Evolutionary conservation across 306 rosid species (phyloP).

Genomic region (Cicer chorassanicum): DNA sequence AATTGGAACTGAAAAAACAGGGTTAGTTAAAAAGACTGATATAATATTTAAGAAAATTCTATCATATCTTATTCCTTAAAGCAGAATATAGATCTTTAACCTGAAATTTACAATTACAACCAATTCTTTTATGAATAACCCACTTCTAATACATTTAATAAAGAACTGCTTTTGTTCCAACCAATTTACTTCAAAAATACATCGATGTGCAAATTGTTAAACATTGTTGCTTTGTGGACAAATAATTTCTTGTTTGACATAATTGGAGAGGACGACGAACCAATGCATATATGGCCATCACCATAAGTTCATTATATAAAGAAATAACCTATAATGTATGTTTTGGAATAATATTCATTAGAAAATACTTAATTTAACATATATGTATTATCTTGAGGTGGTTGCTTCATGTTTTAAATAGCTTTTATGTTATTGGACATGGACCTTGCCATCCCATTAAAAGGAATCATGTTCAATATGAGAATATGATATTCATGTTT

Average conservation of each 20-base stretch:
- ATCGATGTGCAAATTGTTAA: background rate
- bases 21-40: background rate
- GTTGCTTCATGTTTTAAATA: conserved; percentile 5
- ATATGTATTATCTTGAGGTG: background rate
- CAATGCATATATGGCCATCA: too few species aligned
- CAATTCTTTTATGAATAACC: too few species aligned
- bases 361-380: background rate
- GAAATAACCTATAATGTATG: too few species aligned
- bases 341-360: background rate
- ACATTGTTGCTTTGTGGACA: background rate
- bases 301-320: too few species aligned
- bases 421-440: background rate
- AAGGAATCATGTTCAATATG: background rate
- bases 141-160: background rate
- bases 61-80: background rate
- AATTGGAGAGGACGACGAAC: too few species aligned
- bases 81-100: conserved; percentile 2
- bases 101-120: background rate
- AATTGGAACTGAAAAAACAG: background rate
- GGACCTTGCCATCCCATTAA: conserved; percentile 17
- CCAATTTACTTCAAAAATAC: background rate
- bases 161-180: background rate
- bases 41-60: background rate
- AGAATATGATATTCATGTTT: conserved; percentile 9
- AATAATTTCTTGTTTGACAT: conserved; percentile 1